Conservation (phyloP, 805 yeast species). For the Candida stauntonica region DNA sequence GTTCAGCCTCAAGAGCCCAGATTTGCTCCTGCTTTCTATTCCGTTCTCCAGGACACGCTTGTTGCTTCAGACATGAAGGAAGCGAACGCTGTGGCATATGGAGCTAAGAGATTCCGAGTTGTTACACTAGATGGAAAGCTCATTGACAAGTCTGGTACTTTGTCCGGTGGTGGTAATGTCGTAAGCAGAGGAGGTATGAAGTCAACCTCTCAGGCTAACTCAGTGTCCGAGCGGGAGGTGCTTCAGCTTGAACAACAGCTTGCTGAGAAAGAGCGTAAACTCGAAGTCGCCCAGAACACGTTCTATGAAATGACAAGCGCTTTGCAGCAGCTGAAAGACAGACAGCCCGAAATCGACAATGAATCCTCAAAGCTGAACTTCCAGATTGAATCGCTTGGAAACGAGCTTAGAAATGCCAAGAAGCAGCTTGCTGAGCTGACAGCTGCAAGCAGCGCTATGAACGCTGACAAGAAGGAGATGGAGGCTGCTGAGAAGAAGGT, state of each 20-base stretch:
- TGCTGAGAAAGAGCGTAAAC: slow-evolving; percentile 47
- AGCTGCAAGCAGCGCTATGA: slow-evolving; percentile 18
- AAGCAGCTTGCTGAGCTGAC: slow-evolving; percentile 37
- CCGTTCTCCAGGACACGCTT: slow-evolving; percentile 80
- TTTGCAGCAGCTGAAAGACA: slow-evolving; percentile 53
- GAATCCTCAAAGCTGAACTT: slow-evolving; percentile 53
- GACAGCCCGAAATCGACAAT: slow-evolving; percentile 65
- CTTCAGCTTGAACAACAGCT: slow-evolving; percentile 49
- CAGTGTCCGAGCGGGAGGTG: slow-evolving; percentile 55
- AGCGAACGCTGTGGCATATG: slow-evolving; percentile 88
- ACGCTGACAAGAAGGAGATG: slow-evolving; percentile 33
- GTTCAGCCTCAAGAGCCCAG: slow-evolving; percentile 60
- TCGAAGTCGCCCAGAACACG: slow-evolving; percentile 44
- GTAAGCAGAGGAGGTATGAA: slow-evolving; percentile 76
- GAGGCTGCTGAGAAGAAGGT: slow-evolving; percentile 33
- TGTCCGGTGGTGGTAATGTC: slow-evolving; percentile 91
- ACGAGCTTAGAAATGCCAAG: slow-evolving; percentile 48
- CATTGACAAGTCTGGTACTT: slow-evolving; percentile 89
- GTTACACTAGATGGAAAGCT: slow-evolving; percentile 91
- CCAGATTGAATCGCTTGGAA: slow-evolving; percentile 58
- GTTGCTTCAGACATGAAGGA: slow-evolving; percentile 75
- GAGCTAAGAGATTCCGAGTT: slow-evolving; percentile 74
- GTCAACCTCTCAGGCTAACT: slow-evolving; percentile 33
- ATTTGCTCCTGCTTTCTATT: slow-evolving; percentile 85
- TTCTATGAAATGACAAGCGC: slow-evolving; percentile 56